These are phyloP conservation scores for Lecanosticta acicola DNA, from an alignment of 2,329 filamentous ascomycete species.

Conservation along the genomic window DNA sequence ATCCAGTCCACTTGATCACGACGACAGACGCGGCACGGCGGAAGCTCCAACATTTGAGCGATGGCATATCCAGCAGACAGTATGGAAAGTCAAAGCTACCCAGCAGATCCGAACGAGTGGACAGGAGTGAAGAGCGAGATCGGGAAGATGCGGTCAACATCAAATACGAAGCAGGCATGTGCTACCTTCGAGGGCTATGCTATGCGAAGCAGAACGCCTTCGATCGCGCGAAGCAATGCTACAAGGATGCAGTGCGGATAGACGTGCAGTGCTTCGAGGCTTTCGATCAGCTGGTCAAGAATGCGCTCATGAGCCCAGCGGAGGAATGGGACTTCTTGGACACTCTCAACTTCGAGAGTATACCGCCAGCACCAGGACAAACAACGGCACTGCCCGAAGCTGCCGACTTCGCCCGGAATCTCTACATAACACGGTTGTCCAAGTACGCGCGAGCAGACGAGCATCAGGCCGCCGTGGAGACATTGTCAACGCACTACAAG, in stretches of 20 bases:
- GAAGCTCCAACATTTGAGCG: constrained; percentile 63
- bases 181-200: constrained; percentile 86
- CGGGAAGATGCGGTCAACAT: constrained; percentile 68
- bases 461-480: constrained; percentile 81
- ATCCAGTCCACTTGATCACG: constrained; percentile 79
- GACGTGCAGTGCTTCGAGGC: constrained; percentile 98
- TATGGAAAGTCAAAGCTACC: constrained; percentile 36
- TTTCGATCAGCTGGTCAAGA: constrained; percentile 96
- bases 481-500: constrained; percentile 87
- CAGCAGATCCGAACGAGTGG: constrained; percentile 47
- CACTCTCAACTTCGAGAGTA: constrained; percentile 81
- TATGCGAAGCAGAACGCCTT: constrained; percentile 97
- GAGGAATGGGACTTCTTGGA: constrained; percentile 89
- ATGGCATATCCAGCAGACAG: constrained; percentile 42
- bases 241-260: constrained; percentile 93
- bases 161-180: constrained; percentile 94
- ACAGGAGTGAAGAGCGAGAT: constrained; percentile 57
- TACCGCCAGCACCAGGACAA: constrained; percentile 58
- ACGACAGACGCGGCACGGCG: constrained; percentile 60
- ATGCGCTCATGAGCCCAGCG: constrained; percentile 80
- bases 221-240: constrained; percentile 94
- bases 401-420: constrained; percentile 87
- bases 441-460: constrained; percentile 86
- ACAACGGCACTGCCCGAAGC: constrained; percentile 70
- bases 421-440: constrained; percentile 90